Evolutionary conservation across 768 basidiomycete genomes (phyloP), one percentile per base, ranked within the genome.

Genomic region (Ramaria rubella): DNA sequence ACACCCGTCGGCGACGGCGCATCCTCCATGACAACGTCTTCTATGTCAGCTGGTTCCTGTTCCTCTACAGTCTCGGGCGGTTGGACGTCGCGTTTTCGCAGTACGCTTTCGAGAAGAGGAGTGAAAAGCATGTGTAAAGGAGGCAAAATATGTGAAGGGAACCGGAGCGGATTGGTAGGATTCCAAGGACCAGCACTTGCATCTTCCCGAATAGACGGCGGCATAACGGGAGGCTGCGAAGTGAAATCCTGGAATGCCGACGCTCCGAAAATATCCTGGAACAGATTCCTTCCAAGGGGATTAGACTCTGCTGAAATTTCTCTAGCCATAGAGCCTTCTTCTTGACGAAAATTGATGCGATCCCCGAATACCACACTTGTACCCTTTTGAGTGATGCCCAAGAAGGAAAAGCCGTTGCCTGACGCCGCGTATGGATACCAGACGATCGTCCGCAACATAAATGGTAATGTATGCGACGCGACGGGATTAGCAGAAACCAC

Each of bases 191-290:
- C 60, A 11, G 64, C 57, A 23, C 5, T 9, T 12, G 29, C 45
- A 36, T 56, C 19, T 2, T 56, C 27, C 23, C 19, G 19, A 34
- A 61, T 49, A 5, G 57, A 57, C 14, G 67, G 61, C 5, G 55
- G 48, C n/a, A 60, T 52, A 23, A 23, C 21, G 17, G 34, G 14
- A 11, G 31, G 17, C 11, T 33, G 44, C 24, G 63, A 55, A 17
- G 68, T 60, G 31, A 65, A 59, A 30, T 72, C 66, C 5, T 64
- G 62, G 62, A 93, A 82, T 2, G 87, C 86, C 43, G 89, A 81
- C 58, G 80, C 74, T 36, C 94, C 94, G 65, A 95, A 96, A 65
- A 94, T 89, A 65, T 94, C 92, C 68, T 91, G 87, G 72, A 94
- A 91, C 6, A 96, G 73, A 7, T 90, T 87, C 57, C 76, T 73